Percentiles rank a stretch among this genome's conserved stretches.
phyloP scores from a whole-genome alignment of 1,139 yeast species.

The Pichia sp. region DNA sequence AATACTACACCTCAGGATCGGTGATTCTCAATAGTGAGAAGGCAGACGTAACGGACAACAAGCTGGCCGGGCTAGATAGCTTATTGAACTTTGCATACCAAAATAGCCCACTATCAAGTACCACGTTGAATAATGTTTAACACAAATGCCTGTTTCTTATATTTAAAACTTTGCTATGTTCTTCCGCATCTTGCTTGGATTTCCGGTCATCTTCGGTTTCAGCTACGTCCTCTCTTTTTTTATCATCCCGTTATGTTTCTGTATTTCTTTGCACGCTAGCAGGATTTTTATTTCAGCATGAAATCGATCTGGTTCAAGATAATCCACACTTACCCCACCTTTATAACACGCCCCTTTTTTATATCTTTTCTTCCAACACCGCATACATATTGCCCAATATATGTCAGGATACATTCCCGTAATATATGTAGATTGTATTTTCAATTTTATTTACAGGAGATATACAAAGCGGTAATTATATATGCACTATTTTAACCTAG shows the following conservation, averaged over 20 bases:
- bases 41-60: constrained; percentile 3
- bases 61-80: constrained; percentile 28
- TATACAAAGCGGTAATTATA: background rate
- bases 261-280: background rate
- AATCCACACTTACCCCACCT: background rate
- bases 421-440: background rate
- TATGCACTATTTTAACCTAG: constrained; percentile 6
- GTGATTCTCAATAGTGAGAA: constrained; percentile 16
- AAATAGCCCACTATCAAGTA: constrained; percentile 30
- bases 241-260: background rate
- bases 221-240: background rate
- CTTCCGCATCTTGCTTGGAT: background rate
- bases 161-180: background rate
- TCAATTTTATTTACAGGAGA: constrained; percentile 3
- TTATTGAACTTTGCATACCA: constrained; percentile 32
- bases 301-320: background rate
- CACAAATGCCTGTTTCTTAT: background rate
- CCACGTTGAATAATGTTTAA: constrained; percentile 25
- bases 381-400: background rate
- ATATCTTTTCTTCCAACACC: background rate
- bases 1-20: constrained; percentile 23
- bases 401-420: background rate
- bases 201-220: background rate
- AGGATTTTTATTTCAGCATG: background rate
- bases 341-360: background rate